phyloP scores from a whole-genome alignment of 1,139 yeast species.

The Nematodospora anomalae region DNA sequence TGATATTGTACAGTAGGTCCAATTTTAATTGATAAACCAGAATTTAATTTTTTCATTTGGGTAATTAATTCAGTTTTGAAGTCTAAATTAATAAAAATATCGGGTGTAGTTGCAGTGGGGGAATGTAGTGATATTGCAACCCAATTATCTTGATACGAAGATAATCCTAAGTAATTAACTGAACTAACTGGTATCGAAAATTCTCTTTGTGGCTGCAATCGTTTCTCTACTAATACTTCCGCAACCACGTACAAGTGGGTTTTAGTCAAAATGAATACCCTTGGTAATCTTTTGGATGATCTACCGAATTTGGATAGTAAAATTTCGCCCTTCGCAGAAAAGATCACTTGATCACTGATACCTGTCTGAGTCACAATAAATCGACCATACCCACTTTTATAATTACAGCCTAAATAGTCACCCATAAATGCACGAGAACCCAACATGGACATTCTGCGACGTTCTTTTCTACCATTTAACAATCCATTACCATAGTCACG shows the following conservation, averaged over 20 bases:
- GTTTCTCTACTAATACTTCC: slow-evolving; percentile 70
- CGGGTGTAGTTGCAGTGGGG: slow-evolving; percentile 62
- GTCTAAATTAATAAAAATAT: slow-evolving; percentile 72
- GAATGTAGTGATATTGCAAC: slow-evolving; percentile 63
- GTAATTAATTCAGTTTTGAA: slow-evolving; percentile 91
- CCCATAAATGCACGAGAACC: slow-evolving; percentile 95
- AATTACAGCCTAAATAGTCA: slow-evolving; percentile 87
- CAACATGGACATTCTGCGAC: slow-evolving; percentile 82
- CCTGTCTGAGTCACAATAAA: slow-evolving; percentile 68
- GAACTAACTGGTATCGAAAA: slow-evolving; percentile 58
- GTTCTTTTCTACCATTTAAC: slow-evolving; percentile 76
- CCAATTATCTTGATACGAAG: slow-evolving; percentile 91
- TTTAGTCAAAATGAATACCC: slow-evolving; percentile 70
- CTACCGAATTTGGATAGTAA: slow-evolving; percentile 88
- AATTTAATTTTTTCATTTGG: slow-evolving; percentile 64
- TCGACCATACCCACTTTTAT: slow-evolving; percentile 66
- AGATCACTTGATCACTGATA: slow-evolving; percentile 66
- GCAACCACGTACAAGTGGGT: slow-evolving; percentile 65
- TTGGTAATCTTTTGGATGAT: slow-evolving; percentile 76
- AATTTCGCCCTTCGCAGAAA: slow-evolving; percentile 80
- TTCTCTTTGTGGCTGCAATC: slow-evolving; percentile 68
- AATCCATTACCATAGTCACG: slow-evolving; percentile 80
- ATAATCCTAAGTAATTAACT: slow-evolving; percentile 66
- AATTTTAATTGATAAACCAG: slow-evolving; percentile 60
- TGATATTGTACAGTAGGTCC: slow-evolving; percentile 78